A percentile compares a stretch with the other conserved stretches of the same genome.
These are phyloP conservation scores for Sherardia arvensis DNA, from an alignment of 257 asterid genomes.

Conservation along the genomic window DNA sequence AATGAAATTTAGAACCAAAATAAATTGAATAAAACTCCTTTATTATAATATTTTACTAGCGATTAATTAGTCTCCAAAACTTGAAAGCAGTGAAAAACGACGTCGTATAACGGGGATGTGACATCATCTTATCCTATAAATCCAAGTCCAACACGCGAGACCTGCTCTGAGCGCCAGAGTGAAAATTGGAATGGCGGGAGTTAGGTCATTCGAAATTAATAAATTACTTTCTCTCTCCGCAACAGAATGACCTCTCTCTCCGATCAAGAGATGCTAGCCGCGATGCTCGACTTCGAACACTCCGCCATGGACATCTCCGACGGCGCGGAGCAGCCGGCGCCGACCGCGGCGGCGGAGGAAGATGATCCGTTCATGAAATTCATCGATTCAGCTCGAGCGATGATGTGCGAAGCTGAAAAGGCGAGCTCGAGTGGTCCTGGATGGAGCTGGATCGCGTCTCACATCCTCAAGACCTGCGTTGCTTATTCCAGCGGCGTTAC, in stretches of 20 bases:
- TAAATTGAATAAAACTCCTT: too few species aligned
- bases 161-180: neutral
- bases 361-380: slow-evolving; percentile 60
- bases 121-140: neutral
- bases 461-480: slow-evolving; percentile 65
- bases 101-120: neutral
- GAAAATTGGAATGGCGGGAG: neutral
- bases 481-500: slow-evolving; percentile 92
- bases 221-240: neutral
- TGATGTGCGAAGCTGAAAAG: slow-evolving; percentile 32
- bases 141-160: neutral
- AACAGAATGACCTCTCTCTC: slow-evolving; percentile 12
- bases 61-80: too few species aligned
- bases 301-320: slow-evolving; percentile 41
- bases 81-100: neutral
- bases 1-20: too few species aligned
- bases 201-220: neutral
- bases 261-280: slow-evolving; percentile 21
- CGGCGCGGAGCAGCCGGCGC: neutral
- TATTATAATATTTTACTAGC: too few species aligned
- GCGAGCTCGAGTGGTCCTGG: slow-evolving; percentile 38
- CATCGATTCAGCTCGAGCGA: slow-evolving; percentile 47
- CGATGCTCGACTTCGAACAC: slow-evolving; percentile 25
- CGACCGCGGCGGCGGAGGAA: slow-evolving; percentile 15
- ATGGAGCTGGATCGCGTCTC: slow-evolving; percentile 81